Conservation (phyloP, 1,284 basidiomycete genomes). For the Singerocomus rubriflavus region DNA sequence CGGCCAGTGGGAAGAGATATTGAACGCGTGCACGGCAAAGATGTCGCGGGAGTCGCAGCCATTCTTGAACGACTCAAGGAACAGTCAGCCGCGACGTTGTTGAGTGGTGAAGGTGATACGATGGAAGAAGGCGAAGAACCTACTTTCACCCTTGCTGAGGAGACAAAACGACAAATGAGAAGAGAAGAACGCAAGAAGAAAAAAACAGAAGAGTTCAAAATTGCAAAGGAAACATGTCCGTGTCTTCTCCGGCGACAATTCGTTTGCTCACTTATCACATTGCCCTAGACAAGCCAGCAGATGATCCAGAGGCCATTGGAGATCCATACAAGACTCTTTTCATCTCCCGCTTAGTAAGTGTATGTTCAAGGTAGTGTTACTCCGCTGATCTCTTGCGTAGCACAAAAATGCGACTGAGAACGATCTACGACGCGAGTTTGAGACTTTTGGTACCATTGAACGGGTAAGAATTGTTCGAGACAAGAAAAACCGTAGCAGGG, state of each 20-base stretch:
- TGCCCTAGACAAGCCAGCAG: constrained; percentile 78
- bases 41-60: constrained; percentile 69
- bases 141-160: constrained; percentile 72
- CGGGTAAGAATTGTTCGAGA: constrained; percentile 88
- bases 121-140: constrained; percentile 84
- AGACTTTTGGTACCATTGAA: constrained; percentile 93
- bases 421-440: constrained; percentile 93
- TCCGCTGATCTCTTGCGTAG: constrained; percentile 39
- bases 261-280: constrained; percentile 12
- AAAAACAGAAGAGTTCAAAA: constrained; percentile 76
- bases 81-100: constrained; percentile 66
- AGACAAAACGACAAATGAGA: constrained; percentile 73
- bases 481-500: constrained; percentile 81
- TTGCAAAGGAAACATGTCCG: constrained; percentile 81
- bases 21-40: constrained; percentile 66
- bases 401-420: constrained; percentile 88
- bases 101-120: constrained; percentile 52
- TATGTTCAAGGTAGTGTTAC: background rate
- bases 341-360: constrained; percentile 82
- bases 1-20: constrained; percentile 84
- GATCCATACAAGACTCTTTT: constrained; percentile 99
- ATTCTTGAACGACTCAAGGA: constrained; percentile 76
- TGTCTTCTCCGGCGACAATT: constrained; percentile 18
- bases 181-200: constrained; percentile 80
- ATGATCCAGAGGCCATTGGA: constrained; percentile 90